A percentile compares a stretch with the other conserved stretches of the same genome.
phyloP scores from a whole-genome alignment of 768 basidiomycete species.

The Trametopsis cervina region DNA sequence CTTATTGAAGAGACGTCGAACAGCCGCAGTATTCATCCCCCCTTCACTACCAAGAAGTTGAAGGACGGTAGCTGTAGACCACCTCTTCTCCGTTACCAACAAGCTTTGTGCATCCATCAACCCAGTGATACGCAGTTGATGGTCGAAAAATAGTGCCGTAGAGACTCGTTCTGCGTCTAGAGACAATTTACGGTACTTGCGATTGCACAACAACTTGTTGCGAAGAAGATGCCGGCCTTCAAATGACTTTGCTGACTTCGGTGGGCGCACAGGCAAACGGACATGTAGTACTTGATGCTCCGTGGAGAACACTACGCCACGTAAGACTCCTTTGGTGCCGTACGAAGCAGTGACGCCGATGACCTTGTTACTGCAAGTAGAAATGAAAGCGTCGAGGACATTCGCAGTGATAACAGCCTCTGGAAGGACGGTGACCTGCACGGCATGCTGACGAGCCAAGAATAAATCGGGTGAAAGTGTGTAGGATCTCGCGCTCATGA shows the following conservation, averaged over 20 bases:
- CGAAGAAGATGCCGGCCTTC: not conserved
- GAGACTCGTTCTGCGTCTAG: slow-evolving; percentile 43
- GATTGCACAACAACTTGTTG: not conserved
- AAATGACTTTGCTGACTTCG: not conserved
- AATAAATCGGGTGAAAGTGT: not conserved
- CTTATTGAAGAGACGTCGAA: slow-evolving; percentile 25
- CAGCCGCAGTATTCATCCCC: slow-evolving; percentile 17
- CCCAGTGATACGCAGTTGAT: slow-evolving; percentile 26
- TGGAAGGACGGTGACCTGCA: not conserved
- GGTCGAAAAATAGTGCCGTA: slow-evolving; percentile 33
- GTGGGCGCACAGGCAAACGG: not conserved
- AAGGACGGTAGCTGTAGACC: not conserved
- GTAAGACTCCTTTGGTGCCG: not conserved
- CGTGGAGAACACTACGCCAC: not conserved
- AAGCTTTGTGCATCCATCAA: slow-evolving; percentile 38
- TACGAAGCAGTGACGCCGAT: not conserved
- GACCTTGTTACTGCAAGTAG: not conserved
- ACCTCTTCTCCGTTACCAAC: slow-evolving; percentile 18
- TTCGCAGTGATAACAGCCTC: not conserved
- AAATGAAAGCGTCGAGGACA: not conserved
- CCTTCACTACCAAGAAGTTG: not conserved
- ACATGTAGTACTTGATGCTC: not conserved
- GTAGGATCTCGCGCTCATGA: not conserved
- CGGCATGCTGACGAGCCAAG: not conserved
- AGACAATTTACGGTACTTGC: not conserved